phyloP scores from a whole-genome alignment of 495 filamentous ascomycete genomes.

The Bombardia bombarda region DNA sequence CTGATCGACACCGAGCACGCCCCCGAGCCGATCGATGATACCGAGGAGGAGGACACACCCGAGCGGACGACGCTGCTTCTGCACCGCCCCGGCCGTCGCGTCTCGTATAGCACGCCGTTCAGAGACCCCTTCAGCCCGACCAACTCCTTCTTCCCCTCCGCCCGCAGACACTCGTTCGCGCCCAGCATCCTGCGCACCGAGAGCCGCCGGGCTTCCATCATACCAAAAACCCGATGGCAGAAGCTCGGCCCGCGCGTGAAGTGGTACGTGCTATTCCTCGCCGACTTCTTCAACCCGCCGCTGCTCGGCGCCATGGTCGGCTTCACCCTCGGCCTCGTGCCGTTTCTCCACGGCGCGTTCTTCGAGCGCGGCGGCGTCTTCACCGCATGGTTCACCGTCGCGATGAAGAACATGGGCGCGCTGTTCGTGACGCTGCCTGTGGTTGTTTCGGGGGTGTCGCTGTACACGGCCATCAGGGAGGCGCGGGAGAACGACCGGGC shows the following conservation, averaged over 20 bases:
- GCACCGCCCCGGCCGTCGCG: no score
- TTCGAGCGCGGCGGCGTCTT: conserved; percentile 68
- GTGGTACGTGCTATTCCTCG: conserved; percentile 31
- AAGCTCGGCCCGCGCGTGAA: conserved; percentile 24
- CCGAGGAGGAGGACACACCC: not conserved
- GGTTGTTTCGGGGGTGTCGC: conserved; percentile 62
- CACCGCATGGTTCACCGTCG: conserved; percentile 62
- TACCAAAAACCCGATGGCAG: conserved; percentile 18
- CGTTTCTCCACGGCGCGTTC: conserved; percentile 56
- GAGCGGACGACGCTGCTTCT: not conserved
- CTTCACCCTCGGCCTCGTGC: conserved; percentile 53
- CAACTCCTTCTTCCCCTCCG: conserved; percentile 4
- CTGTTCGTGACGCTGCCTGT: conserved; percentile 68
- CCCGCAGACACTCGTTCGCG: not conserved
- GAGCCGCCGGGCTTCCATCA: conserved; percentile 7
- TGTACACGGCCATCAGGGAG: conserved; percentile 40
- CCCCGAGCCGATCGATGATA: conserved; percentile 16
- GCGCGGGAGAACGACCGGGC: no score
- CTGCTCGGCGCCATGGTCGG: conserved; percentile 58
- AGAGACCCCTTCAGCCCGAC: not conserved
- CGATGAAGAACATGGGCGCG: conserved; percentile 56
- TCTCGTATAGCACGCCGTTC: not conserved
- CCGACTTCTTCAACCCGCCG: conserved; percentile 55
- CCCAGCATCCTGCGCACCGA: conserved; percentile 4
- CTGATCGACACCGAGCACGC: conserved; percentile 33